Evolutionary conservation across 768 basidiomycete genomes (phyloP), one percentile per base, ranked within the genome.

Genomic region (Pulveroboletus frians): DNA sequence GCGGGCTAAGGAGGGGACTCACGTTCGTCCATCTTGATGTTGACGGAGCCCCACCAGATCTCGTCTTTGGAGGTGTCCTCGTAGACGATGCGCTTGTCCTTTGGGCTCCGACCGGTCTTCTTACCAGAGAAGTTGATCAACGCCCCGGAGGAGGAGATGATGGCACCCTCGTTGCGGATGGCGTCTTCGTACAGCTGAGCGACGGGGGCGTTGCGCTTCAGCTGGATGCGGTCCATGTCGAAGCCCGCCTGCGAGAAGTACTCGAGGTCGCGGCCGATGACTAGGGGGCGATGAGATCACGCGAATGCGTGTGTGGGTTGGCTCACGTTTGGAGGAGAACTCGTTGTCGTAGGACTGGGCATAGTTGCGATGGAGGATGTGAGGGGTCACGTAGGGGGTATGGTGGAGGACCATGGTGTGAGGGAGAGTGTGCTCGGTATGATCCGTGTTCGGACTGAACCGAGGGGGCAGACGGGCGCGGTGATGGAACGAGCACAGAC

Each of bases 81-180:
- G 67, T 77, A 98, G 63, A 99, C 96, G 64, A 99, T 97, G 54
- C 96, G 93, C 81, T 98, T 99, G 81, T 99, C 96, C 69, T 98
- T 99, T 46, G 96, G 96, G 59, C 84, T 87, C 42, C 96, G 81
- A 48, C 96, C 96, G 3, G 96, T 98, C 79, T 99, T 99, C 79
- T 97, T 98, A 26, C 96, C 96, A 9, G 93, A 96, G 64, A 98
- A 99, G 80, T 99, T 99, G 84, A 99, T 99, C 62, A 99, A 76
- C 17, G 96, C 93, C 45, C 96, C 96, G 6, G 85, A 89, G 27
- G 89, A 84, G 47, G 96, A 94, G 73, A 99, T 88, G 75, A 99
- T 90, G 61, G 96, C 96, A 50, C 95, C 95, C 67, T 99, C 96
- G 71, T 97, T 95, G 59, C 92, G 85, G 74, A 98, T 85, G 60